These are phyloP conservation scores for Chaetomium strumarium DNA, from an alignment of 2,329 filamentous ascomycete species.

Conservation along the genomic window DNA sequence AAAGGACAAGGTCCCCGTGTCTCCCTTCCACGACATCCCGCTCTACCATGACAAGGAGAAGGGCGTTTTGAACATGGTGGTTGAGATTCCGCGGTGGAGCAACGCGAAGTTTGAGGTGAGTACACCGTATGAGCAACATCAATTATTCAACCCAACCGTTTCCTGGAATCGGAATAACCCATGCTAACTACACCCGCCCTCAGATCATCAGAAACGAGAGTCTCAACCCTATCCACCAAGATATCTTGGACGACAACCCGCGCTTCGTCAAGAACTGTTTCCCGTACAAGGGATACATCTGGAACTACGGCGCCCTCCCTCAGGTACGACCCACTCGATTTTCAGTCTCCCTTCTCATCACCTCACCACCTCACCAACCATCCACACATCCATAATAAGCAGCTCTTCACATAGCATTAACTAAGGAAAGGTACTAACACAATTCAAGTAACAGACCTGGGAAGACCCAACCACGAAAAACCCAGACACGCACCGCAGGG, in stretches of 20 bases:
- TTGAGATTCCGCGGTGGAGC: conserved; percentile 98
- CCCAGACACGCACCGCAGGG: conserved; percentile 97
- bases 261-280: conserved; percentile 99
- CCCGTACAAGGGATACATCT: conserved; percentile 99
- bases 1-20: conserved; percentile 86
- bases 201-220: conserved; percentile 97
- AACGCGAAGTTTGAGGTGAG: conserved; percentile 94
- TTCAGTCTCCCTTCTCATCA: conserved; percentile 1
- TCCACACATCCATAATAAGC: too few relatives aligned
- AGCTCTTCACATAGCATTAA: not conserved
- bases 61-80: conserved; percentile 95
- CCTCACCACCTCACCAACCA: not conserved
- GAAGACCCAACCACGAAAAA: conserved; percentile 92
- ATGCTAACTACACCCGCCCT: not conserved
- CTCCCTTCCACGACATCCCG: conserved; percentile 96
- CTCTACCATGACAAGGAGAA: conserved; percentile 94
- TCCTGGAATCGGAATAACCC: too few relatives aligned
- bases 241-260: conserved; percentile 97
- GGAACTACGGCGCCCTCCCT: conserved; percentile 99
- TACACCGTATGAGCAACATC: not conserved
- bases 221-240: conserved; percentile 98
- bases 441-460: conserved; percentile 66
- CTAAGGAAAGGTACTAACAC: too few relatives aligned
- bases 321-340: conserved; percentile 59
- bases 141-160: not conserved